phyloP scores from a whole-genome alignment of 2,329 filamentous ascomycete genomes.

The Trichoderma sp. region DNA sequence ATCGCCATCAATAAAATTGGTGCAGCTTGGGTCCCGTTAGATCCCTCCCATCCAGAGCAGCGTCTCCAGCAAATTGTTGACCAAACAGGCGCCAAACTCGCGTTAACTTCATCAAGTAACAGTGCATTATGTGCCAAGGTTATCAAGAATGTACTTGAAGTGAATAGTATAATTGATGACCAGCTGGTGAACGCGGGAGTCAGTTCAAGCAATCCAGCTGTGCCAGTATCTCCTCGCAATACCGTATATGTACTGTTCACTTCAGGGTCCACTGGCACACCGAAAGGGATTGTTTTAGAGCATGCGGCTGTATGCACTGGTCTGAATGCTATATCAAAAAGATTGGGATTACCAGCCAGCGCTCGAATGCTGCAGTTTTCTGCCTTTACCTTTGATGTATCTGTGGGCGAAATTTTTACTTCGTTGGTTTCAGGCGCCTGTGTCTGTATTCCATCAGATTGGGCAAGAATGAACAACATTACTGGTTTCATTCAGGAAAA shows the following conservation, averaged over 20 bases:
- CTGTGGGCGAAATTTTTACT: constrained; percentile 18
- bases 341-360: not conserved
- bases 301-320: constrained; percentile 18
- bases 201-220: not conserved
- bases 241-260: constrained; percentile 46
- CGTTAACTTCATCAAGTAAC: not conserved
- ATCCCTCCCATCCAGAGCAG: not conserved
- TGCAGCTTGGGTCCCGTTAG: constrained; percentile 12
- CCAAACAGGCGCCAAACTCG: not conserved
- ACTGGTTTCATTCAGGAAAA: not conserved
- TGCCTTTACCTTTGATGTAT: constrained; percentile 21
- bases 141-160: not conserved
- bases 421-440: constrained; percentile 20
- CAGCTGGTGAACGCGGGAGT: not conserved
- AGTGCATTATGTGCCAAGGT: not conserved
- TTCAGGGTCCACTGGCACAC: constrained; percentile 50
- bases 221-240: not conserved
- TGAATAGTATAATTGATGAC: not conserved
- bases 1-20: constrained; percentile 25
- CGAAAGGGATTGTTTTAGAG: constrained; percentile 38
- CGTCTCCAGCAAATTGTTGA: not conserved
- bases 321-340: not conserved
- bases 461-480: constrained; percentile 15
- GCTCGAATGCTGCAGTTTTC: constrained; percentile 20
- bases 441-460: constrained; percentile 25